Percentiles rank a stretch among this genome's conserved stretches.
Evolutionary conservation across 305 asterid species (phyloP).

Genomic region (Fraxinus sp.): DNA sequence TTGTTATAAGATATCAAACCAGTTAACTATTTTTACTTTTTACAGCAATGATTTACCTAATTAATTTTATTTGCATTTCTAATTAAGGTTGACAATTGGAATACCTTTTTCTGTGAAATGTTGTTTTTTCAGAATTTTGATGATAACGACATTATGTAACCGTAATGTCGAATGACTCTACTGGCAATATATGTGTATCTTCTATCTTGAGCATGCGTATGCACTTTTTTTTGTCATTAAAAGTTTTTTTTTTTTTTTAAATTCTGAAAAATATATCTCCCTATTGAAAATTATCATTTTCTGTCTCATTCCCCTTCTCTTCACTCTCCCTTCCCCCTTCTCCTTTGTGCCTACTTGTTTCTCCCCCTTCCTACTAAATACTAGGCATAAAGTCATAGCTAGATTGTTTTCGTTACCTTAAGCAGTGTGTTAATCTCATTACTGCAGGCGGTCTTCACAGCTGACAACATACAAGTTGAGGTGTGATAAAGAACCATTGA

Average conservation of each 20-base stretch:
- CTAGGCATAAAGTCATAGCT: background rate
- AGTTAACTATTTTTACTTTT: background rate
- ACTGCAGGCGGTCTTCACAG: slow-evolving; percentile 63
- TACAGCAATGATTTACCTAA: background rate
- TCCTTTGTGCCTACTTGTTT: background rate
- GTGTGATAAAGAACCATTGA: slow-evolving; percentile 88
- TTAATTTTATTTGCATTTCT: background rate
- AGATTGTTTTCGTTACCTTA: slow-evolving; percentile 7
- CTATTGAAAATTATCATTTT: background rate
- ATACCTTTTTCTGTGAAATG: background rate
- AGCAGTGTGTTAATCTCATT: slow-evolving; percentile 21
- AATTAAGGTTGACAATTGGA: background rate
- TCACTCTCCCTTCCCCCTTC: background rate
- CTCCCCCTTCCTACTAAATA: background rate
- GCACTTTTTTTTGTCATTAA: background rate
- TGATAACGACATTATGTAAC: background rate
- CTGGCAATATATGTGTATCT: background rate
- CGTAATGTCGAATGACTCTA: background rate
- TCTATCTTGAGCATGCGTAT: background rate
- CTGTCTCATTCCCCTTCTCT: background rate
- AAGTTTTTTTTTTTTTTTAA: background rate
- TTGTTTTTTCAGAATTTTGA: background rate
- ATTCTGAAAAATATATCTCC: background rate
- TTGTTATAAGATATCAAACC: background rate
- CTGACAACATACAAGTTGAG: slow-evolving; percentile 63